Base-by-base conservation (phyloP, 1,284 basidiomycete species). In the Sanghuangporus baumii region DNA sequence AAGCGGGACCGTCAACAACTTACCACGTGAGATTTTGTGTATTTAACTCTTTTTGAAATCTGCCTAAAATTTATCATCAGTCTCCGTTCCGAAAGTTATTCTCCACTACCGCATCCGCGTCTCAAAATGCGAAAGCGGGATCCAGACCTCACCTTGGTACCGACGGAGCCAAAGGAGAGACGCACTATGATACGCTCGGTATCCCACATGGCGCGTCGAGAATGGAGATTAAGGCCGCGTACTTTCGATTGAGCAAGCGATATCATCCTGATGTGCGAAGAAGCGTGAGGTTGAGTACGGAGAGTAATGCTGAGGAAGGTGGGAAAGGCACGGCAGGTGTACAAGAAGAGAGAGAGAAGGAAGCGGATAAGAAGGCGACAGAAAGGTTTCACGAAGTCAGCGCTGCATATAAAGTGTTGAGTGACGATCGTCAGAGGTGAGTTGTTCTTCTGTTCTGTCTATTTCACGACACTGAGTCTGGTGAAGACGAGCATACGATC, bases 381-480 rank as follows among this genome's bases (percentile, higher is more conserved):
- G 71, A 73, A 60, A 79, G 71, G 60, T 83, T 82, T 62, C 78
- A 79, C 58, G 74, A 72, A 1, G 75, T 80, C 57, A 82, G 78
- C 65, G 80, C 81, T 50, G 81, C 82, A 1, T 83, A 81, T 61
- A 69, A 75, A 0, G 67, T 80, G 23, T 70, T 83, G 5, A 76
- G 78, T 7, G 76, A 83, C 60, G 79, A 81, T 62, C 70, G 80
- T 55, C 75, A 77, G 68, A 73, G 80, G 82, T 79, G 60, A 55
- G 75, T 69, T 69, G 31, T 34, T 37, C 34, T 57, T 37, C 34
- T n/a, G 20, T 41, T 41, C 46, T 9, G 12, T 37, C n/a, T 47
- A 8, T 31, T 18, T 18, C 37, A 11, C 52, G 16, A 12, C 38
- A 34, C 9, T 36, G 3, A 23, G 18, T 18, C 12, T 43, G 37